Conservation (phyloP, 257 asterid species). For the Solanum pimpinellifolium region DNA sequence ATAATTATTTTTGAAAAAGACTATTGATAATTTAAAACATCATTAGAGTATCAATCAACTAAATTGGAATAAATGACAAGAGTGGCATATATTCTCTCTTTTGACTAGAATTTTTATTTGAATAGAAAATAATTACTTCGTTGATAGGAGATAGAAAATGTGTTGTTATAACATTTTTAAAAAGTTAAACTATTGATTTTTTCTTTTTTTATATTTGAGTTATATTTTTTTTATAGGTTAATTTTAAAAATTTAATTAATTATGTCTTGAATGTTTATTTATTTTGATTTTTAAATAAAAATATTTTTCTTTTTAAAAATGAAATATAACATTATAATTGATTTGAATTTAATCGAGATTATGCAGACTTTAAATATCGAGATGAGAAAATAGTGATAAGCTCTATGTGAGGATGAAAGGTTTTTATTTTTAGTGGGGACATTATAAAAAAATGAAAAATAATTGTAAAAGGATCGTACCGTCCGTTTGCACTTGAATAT, state of each 20-base stretch:
- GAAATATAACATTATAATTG: no score
- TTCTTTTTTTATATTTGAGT: no score
- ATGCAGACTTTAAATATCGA: fast-evolving
- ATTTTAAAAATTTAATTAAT: background rate
- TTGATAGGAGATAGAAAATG: background rate
- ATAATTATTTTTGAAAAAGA: background rate
- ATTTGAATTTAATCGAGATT: no score
- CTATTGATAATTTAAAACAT: background rate
- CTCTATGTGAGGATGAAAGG: background rate
- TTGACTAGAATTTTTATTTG: background rate
- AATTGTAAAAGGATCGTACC: constrained; percentile 29
- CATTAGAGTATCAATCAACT: background rate
- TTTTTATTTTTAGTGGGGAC: background rate
- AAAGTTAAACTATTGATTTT: background rate
- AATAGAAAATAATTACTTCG: background rate
- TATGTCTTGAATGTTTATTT: background rate
- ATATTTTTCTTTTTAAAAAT: no score
- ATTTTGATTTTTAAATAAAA: background rate
- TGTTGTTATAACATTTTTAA: background rate
- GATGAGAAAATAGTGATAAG: background rate
- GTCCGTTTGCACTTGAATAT: constrained; percentile 40
- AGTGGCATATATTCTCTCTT: background rate
- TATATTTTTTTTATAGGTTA: no score
- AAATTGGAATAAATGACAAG: background rate
- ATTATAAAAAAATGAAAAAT: background rate